These are phyloP conservation scores for Globisporangium camurandrum DNA, from an alignment of 352 stramenopile species.

Conservation along the genomic window DNA sequence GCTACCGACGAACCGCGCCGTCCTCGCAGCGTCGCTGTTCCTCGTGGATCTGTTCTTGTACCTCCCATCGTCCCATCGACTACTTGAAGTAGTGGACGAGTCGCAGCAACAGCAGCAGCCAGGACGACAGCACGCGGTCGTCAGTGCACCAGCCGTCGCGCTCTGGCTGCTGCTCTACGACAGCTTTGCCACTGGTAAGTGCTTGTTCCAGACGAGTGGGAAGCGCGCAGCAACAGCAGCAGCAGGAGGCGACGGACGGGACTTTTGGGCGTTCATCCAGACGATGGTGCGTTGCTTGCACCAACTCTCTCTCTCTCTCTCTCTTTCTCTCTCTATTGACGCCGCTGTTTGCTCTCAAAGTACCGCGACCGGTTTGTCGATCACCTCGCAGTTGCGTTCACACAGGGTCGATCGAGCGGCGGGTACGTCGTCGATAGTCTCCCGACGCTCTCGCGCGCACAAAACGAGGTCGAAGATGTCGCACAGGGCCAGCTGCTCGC, in stretches of 20 bases:
- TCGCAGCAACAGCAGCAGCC: too few relatives aligned
- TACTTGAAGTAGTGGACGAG: too few relatives aligned
- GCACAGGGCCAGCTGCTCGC: constrained; percentile 16
- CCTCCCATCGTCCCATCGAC: constrained; percentile 49
- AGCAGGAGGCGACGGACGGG: constrained; percentile 25
- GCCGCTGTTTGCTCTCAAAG: not conserved
- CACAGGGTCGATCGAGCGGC: constrained; percentile 28
- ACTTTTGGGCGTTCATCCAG: constrained; percentile 55
- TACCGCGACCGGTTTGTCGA: constrained; percentile 24
- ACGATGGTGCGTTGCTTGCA: constrained; percentile 20
- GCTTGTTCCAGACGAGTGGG: constrained; percentile 16
- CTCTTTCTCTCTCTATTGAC: not conserved
- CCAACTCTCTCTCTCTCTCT: not conserved
- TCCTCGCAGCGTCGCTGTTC: constrained; percentile 50
- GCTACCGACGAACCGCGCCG: constrained; percentile 34
- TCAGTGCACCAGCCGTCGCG: constrained; percentile 30
- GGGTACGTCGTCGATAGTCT: constrained; percentile 27
- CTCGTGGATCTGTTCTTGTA: constrained; percentile 68
- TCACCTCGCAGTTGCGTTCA: constrained; percentile 27
- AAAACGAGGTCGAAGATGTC: constrained; percentile 4
- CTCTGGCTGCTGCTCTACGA: constrained; percentile 52
- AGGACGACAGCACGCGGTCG: too few relatives aligned
- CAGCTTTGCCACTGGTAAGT: constrained; percentile 21
- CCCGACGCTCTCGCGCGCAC: constrained; percentile 10
- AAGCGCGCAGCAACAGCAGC: constrained; percentile 4